Percentiles rank a stretch among this genome's conserved stretches.
Conservation (phyloP, 2,329 filamentous ascomycete genomes). For the Claviceps citrina region DNA sequence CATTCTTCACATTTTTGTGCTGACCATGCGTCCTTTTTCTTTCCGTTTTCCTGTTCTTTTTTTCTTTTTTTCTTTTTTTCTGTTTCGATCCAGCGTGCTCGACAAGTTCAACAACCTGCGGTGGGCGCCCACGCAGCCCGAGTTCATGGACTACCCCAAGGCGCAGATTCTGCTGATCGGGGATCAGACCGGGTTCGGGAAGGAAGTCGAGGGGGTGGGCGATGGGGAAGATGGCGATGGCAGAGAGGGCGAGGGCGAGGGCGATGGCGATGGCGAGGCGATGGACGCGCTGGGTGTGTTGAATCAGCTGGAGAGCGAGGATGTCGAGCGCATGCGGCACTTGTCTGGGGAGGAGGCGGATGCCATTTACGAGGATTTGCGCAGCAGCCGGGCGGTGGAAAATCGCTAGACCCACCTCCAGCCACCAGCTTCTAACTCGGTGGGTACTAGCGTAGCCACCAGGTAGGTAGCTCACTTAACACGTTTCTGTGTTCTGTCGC, state of each 20-base stretch:
- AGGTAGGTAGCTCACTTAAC: no score
- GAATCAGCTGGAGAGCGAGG: slow-evolving; percentile 60
- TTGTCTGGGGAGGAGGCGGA: slow-evolving; percentile 31
- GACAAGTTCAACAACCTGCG: slow-evolving; percentile 57
- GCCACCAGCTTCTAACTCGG: no score
- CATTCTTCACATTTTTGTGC: no score
- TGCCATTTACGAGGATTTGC: slow-evolving; percentile 4
- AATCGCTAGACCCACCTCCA: no score
- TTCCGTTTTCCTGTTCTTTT: no score
- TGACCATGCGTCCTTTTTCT: no score
- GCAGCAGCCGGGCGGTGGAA: no score
- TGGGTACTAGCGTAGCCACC: no score
- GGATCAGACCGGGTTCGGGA: slow-evolving; percentile 42
- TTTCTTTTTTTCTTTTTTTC: no score
- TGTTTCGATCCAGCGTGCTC: slow-evolving; percentile 40
- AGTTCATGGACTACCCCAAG: slow-evolving; percentile 59
- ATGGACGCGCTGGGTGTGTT: slow-evolving; percentile 52
- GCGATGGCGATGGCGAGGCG: background rate
- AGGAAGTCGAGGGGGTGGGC: slow-evolving; percentile 37
- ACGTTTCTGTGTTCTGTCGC: no score
- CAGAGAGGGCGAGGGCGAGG: background rate
- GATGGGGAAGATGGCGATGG: slow-evolving; percentile 34
- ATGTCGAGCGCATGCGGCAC: slow-evolving; percentile 46
- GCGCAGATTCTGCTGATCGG: slow-evolving; percentile 70
- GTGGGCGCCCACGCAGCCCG: slow-evolving; percentile 60